Percentiles rank a stretch among this genome's conserved stretches.
Conservation (phyloP, 257 asterid genomes). For the Pogostemon cablin region DNA sequence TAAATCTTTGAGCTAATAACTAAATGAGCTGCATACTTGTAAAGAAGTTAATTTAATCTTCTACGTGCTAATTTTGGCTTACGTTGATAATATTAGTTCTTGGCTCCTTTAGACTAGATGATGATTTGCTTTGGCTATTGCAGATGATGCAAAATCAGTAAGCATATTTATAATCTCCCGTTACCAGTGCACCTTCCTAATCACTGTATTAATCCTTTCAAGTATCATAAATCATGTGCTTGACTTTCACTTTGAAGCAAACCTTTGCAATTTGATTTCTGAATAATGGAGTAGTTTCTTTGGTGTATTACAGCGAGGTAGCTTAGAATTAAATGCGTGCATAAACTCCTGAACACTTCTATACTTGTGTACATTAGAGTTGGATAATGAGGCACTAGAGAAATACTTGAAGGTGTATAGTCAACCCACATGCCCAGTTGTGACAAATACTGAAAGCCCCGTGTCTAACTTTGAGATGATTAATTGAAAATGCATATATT, state of each 20-base stretch:
- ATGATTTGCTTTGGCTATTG: neutral
- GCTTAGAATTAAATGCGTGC: neutral
- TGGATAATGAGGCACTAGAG: neutral
- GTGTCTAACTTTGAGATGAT: neutral
- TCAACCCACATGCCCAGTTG: neutral
- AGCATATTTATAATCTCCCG: neutral
- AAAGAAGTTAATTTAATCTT: neutral
- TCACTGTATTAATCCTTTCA: neutral
- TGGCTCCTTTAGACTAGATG: no score
- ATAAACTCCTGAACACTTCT: constrained; percentile 1
- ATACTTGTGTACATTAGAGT: neutral
- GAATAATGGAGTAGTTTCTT: neutral
- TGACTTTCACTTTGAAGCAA: neutral
- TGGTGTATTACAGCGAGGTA: neutral
- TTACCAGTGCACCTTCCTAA: neutral
- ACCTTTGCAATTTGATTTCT: neutral
- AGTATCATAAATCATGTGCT: neutral
- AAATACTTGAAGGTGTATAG: constrained; percentile 9
- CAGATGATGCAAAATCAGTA: neutral
- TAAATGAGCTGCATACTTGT: constrained; percentile 18
- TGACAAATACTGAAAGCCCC: neutral
- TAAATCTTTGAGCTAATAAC: neutral
- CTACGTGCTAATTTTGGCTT: neutral
- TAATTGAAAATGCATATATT: neutral
- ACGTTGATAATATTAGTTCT: no score